phyloP scores from a whole-genome alignment of 768 basidiomycete genomes.

The Agaricus sinodeliciosus region DNA sequence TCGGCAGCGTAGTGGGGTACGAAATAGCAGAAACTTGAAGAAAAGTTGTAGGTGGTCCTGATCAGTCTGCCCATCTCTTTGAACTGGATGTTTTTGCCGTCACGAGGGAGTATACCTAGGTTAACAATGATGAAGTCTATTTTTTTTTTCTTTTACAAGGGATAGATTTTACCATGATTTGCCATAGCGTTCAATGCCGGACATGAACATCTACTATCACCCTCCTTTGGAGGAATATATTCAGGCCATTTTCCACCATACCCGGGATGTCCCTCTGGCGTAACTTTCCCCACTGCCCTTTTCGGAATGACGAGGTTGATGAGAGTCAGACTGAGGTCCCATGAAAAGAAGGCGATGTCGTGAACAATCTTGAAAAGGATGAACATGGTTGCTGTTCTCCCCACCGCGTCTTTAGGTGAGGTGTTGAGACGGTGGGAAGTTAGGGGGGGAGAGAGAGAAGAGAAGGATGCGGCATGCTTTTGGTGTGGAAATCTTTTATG shows the following conservation, averaged over 20 bases:
- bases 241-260: constrained; percentile 64
- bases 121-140: not conserved
- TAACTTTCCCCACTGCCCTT: constrained; percentile 46
- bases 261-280: constrained; percentile 48
- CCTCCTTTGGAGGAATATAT: constrained; percentile 47
- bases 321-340: constrained; percentile 47
- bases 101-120: constrained; percentile 56
- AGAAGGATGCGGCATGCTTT: not conserved
- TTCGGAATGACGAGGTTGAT: constrained; percentile 46
- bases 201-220: constrained; percentile 68
- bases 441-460: not conserved
- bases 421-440: not conserved
- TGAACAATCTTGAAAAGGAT: constrained; percentile 5
- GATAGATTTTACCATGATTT: constrained; percentile 61
- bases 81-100: constrained; percentile 67
- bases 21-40: constrained; percentile 59
- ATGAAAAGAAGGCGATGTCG: constrained; percentile 22
- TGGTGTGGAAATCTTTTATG: no score
- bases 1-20: constrained; percentile 56
- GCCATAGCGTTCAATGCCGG: constrained; percentile 78
- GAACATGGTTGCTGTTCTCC: not conserved
- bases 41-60: constrained; percentile 61
- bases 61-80: constrained; percentile 36
- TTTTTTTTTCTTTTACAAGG: not conserved
- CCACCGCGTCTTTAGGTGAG: not conserved